Conservation (phyloP, 371 early-diverging fungal genomes). For the Smittium culicis region DNA sequence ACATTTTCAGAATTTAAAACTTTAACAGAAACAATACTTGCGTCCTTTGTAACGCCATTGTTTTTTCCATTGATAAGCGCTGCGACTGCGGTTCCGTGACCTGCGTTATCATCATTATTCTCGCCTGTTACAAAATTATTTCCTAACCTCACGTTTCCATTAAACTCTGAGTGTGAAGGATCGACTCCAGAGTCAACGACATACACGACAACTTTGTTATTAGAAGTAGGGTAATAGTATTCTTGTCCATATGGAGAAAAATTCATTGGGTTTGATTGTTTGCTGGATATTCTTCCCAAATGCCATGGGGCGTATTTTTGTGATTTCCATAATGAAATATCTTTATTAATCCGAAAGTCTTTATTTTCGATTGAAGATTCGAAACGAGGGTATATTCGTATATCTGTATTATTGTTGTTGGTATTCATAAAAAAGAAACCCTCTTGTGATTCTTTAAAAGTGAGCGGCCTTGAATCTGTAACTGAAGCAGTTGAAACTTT, state of each 20-base stretch:
- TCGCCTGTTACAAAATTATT: slow-evolving; percentile 2
- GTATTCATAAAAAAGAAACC: too few relatives aligned
- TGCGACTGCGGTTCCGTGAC: slow-evolving; percentile 51
- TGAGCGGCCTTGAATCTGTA: too few relatives aligned
- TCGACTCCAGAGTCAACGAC: slow-evolving; percentile 8
- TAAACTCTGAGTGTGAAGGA: neutral
- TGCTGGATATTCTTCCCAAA: slow-evolving; percentile 5
- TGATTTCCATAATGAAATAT: too few relatives aligned
- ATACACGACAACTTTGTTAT: slow-evolving; percentile 1
- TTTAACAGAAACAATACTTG: slow-evolving; percentile 41
- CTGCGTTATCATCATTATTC: neutral
- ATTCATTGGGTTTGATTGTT: neutral
- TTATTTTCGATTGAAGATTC: too few relatives aligned
- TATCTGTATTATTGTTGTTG: too few relatives aligned
- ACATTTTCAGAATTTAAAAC: slow-evolving; percentile 34
- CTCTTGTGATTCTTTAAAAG: too few relatives aligned
- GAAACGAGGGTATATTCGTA: too few relatives aligned
- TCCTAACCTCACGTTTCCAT: neutral
- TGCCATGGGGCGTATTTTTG: slow-evolving; percentile 6
- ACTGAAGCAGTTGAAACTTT: too few relatives aligned
- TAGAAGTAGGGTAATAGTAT: slow-evolving; percentile 9
- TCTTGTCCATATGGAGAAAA: slow-evolving; percentile 4
- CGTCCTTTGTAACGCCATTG: slow-evolving; percentile 48
- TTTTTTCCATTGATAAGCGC: slow-evolving; percentile 41
- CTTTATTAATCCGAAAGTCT: too few relatives aligned